phyloP scores from a whole-genome alignment of 495 filamentous ascomycete species.

The Penicillium bialowiezense region DNA sequence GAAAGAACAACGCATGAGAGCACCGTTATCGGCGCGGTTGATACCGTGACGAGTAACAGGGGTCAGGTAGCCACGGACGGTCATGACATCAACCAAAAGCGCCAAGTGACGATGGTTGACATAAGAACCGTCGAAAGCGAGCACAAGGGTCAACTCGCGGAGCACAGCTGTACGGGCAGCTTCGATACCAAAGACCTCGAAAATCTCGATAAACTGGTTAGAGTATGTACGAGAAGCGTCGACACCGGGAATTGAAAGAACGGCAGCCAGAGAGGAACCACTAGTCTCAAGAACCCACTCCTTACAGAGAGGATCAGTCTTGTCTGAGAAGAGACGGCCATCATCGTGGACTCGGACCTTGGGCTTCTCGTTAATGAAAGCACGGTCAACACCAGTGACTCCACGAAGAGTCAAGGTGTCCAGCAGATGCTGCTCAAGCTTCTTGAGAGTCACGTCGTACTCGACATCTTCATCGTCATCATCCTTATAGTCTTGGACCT shows the following conservation, averaged over 20 bases:
- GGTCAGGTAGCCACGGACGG: constrained; percentile 85
- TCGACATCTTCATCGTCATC: constrained; percentile 78
- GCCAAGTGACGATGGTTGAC: constrained; percentile 98
- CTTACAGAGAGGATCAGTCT: constrained; percentile 67
- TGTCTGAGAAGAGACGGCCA: constrained; percentile 66
- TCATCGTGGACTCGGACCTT: constrained; percentile 60
- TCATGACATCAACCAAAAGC: constrained; percentile 98
- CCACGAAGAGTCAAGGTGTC: constrained; percentile 88
- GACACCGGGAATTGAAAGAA: constrained; percentile 83
- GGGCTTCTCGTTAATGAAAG: constrained; percentile 83
- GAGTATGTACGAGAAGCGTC: constrained; percentile 87
- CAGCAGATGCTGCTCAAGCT: constrained; percentile 83
- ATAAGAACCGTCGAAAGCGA: constrained; percentile 97
- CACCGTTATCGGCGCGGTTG: constrained; percentile 95
- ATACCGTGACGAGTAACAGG: constrained; percentile 98
- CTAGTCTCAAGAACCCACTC: constrained; percentile 96
- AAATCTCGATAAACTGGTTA: constrained; percentile 91
- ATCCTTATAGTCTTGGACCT: constrained; percentile 69
- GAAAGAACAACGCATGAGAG: constrained; percentile 98
- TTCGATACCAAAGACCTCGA: constrained; percentile 94
- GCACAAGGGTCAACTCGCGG: constrained; percentile 80
- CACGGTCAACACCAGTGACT: constrained; percentile 80
- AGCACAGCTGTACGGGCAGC: constrained; percentile 83
- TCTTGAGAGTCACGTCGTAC: constrained; percentile 86
- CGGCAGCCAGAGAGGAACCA: constrained; percentile 78